Evolutionary conservation across 139 green algal species (phyloP).

Genomic region (Micractinium conductrix): DNA sequence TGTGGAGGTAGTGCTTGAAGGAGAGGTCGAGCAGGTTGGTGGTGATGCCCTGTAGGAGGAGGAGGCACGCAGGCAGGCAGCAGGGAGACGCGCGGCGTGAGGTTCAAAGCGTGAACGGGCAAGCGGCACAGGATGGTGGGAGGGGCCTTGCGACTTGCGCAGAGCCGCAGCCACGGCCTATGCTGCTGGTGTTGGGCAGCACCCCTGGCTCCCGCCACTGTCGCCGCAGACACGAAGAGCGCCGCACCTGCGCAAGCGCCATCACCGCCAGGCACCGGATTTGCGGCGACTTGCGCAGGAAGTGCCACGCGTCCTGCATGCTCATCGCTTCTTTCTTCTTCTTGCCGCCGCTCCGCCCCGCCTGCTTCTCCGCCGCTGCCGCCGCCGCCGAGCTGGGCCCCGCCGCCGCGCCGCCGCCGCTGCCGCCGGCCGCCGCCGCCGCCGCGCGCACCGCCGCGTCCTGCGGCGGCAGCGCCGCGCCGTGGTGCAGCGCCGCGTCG

Average conservation of each 20-base stretch:
- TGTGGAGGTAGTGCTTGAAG: slow-evolving; percentile 93
- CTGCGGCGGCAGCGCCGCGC: slow-evolving; percentile 16
- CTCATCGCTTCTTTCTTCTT: slow-evolving; percentile 45
- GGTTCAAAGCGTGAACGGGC: too few relatives aligned
- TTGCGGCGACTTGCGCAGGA: slow-evolving; percentile 70
- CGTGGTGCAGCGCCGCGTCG: background rate
- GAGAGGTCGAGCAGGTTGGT: slow-evolving; percentile 92
- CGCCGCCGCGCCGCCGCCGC: slow-evolving; percentile 6
- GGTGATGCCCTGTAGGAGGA: slow-evolving; percentile 80
- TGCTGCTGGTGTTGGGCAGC: background rate
- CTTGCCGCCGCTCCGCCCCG: slow-evolving; percentile 18
- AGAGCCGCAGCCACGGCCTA: background rate
- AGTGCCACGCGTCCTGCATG: slow-evolving; percentile 56
- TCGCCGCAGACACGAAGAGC: too few relatives aligned
- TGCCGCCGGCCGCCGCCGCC: slow-evolving; percentile 2
- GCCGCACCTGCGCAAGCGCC: slow-evolving; percentile 75
- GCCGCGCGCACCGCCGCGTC: background rate
- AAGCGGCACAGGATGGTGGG: too few relatives aligned
- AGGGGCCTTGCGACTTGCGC: too few relatives aligned
- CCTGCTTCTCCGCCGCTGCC: slow-evolving; percentile 34
- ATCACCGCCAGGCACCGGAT: slow-evolving; percentile 93
- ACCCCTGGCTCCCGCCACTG: too few relatives aligned
- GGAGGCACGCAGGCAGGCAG: too few relatives aligned
- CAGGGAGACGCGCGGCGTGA: too few relatives aligned
- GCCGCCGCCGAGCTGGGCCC: background rate